Conservation (phyloP, 2,329 filamentous ascomycete species). For the Didymella segeticola region DNA sequence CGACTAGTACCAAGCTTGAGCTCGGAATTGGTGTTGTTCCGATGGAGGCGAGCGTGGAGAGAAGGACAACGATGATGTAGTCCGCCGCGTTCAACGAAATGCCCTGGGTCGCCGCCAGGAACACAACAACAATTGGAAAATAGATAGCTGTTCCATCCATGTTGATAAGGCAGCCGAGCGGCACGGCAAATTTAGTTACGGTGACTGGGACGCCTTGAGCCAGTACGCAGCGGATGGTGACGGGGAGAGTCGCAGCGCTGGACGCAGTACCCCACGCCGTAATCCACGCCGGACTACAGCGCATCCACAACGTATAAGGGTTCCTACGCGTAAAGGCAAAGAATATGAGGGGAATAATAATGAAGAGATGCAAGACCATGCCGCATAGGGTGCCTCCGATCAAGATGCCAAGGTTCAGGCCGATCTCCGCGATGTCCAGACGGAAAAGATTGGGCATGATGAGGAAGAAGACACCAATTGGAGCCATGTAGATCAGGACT, state of each 20-base stretch:
- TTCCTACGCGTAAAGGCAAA: conserved; percentile 51
- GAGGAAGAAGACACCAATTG: conserved; percentile 62
- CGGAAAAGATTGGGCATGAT: conserved; percentile 61
- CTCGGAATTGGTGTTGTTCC: conserved; percentile 62
- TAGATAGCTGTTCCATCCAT: conserved; percentile 59
- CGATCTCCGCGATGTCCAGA: conserved; percentile 57
- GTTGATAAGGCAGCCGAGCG: conserved; percentile 55
- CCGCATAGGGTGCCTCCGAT: conserved; percentile 56
- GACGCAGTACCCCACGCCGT: conserved; percentile 63
- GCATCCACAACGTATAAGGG: conserved; percentile 58
- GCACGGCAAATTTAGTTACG: conserved; percentile 56
- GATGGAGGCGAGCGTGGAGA: conserved; percentile 61
- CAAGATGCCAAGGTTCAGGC: conserved; percentile 58
- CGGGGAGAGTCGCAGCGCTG: conserved; percentile 60
- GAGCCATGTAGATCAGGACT: conserved; percentile 58
- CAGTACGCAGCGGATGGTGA: conserved; percentile 55
- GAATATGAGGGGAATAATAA: conserved; percentile 53
- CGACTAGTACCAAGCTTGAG: conserved; percentile 59
- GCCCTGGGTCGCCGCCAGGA: conserved; percentile 60
- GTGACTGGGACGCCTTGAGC: conserved; percentile 53
- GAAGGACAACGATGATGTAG: conserved; percentile 58
- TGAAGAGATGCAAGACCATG: conserved; percentile 57
- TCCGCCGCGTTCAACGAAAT: conserved; percentile 52
- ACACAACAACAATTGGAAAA: conserved; percentile 61
- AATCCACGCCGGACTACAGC: conserved; percentile 60